Percentiles rank a stretch among this genome's conserved stretches.
Conservation (phyloP, 2,329 filamentous ascomycete species). For the Penicillium expansum region DNA sequence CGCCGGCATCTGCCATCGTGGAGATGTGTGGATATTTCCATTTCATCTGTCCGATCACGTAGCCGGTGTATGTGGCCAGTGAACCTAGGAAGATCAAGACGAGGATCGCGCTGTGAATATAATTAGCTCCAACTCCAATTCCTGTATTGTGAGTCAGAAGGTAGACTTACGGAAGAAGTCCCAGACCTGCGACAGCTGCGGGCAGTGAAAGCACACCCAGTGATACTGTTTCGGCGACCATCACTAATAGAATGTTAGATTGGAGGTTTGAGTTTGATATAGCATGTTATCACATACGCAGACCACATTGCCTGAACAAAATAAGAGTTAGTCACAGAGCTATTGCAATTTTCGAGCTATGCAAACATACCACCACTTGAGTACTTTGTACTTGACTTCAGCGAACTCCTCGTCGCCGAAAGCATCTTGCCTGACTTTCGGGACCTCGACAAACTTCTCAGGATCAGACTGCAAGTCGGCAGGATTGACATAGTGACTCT, state of each 20-base stretch:
- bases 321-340: background rate
- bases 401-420: slow-evolving; percentile 41
- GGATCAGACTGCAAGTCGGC: slow-evolving; percentile 12
- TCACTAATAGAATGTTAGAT: slow-evolving; percentile 35
- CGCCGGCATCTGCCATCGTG: slow-evolving; percentile 67
- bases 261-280: background rate
- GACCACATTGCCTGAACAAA: slow-evolving; percentile 40
- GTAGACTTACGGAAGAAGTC: slow-evolving; percentile 49
- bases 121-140: slow-evolving; percentile 2
- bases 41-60: slow-evolving; percentile 60
- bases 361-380: slow-evolving; percentile 44
- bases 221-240: slow-evolving; percentile 60
- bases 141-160: background rate
- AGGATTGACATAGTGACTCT: background rate
- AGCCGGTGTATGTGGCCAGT: slow-evolving; percentile 60
- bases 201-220: slow-evolving; percentile 58
- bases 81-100: slow-evolving; percentile 54
- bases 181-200: slow-evolving; percentile 51
- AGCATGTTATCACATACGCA: slow-evolving; percentile 30
- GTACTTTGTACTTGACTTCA: slow-evolving; percentile 51
- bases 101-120: slow-evolving; percentile 46
- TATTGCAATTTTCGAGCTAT: background rate
- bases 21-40: slow-evolving; percentile 57
- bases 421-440: slow-evolving; percentile 30
- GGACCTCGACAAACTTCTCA: slow-evolving; percentile 17